phyloP scores from a whole-genome alignment of 2,329 filamentous ascomycete species.

The Tothia fuscella region DNA sequence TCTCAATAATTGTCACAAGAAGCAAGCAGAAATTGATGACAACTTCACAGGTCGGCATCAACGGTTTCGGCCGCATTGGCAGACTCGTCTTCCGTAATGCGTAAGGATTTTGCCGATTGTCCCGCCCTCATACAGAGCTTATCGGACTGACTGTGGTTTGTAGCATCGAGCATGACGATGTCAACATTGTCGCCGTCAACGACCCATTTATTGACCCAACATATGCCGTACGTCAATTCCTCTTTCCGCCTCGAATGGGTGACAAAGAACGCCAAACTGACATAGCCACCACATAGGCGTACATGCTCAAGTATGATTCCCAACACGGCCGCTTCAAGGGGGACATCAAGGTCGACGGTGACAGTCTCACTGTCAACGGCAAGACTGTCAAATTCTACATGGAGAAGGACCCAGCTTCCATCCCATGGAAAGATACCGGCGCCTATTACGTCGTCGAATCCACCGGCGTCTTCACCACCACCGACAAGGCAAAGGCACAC shows the following conservation, averaged over 20 bases:
- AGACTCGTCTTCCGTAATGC: constrained; percentile 99
- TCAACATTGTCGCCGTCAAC: constrained; percentile 94
- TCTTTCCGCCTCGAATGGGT: background rate
- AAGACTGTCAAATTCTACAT: constrained; percentile 92
- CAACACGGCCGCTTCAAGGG: constrained; percentile 97
- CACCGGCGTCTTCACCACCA: constrained; percentile 98
- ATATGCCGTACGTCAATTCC: constrained; percentile 73
- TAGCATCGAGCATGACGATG: constrained; percentile 71
- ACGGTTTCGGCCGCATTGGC: constrained; percentile 99
- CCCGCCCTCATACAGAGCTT: constrained; percentile 9
- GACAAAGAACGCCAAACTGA: constrained; percentile 18
- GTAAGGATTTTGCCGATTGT: constrained; percentile 35
- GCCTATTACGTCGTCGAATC: constrained; percentile 95
- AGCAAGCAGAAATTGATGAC: too few species aligned
- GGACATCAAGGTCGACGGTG: constrained; percentile 60
- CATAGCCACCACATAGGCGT: constrained; percentile 49
- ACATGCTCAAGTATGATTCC: constrained; percentile 99
- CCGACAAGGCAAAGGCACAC: constrained; percentile 86
- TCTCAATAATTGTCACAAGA: too few species aligned
- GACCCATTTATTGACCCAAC: constrained; percentile 97
- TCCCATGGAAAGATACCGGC: constrained; percentile 80
- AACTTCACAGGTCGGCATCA: constrained; percentile 76
- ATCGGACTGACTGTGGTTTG: constrained; percentile 9
- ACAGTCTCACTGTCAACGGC: constrained; percentile 77
- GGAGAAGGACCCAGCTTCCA: constrained; percentile 78